Base-by-base conservation (phyloP, 108 stramenopile genomes). In the Cyclotella cryptica region DNA sequence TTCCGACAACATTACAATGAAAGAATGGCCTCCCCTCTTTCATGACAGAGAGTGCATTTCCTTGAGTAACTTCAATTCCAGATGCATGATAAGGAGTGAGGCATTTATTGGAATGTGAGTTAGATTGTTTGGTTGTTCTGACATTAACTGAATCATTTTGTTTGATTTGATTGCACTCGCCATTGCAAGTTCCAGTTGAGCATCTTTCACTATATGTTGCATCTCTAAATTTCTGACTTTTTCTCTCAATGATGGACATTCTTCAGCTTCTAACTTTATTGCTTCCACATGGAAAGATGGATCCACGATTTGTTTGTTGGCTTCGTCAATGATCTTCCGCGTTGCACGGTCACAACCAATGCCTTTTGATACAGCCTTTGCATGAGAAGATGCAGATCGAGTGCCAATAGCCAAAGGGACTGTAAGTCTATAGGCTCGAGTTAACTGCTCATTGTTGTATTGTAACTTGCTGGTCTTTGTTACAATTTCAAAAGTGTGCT, bases 401-500 rank as follows among this genome's bases (percentile, higher is more conserved):
- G 18, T 3, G 19, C 59, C 71, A 10, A 21, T 27, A 21, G 26
- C 60, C 0, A 1, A 19, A 11, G 59, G 71, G 4, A 72, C 35
- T 22, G 30, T 41, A 19, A 62, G 59, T 19, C 30, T n/a, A 19
- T 62, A 72, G 28, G 26, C 12, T 19, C 61, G 71, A 18, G 27
- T 35, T 3, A 55, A 61, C 18, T 1, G 24, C 45, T 65, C 57
- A 24, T 41, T 51, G 26, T 54, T 65, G 2, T 26, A 62, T 0
- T 44, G 0, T 10, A 75, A 11, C 21, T 40, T 22, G 7, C 18
- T 4, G 1, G 12, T 1, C 26, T 73, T 61, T 3, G 24, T 51
- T 7, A 53, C 49, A 6, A 13, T 3, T 22, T 61, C 24, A 40
- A 62, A 73, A 4, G 45, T n/a, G 26, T 73, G 72, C 60, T 62